A percentile compares a stretch with the other conserved stretches of the same genome.
Conservation (phyloP, 371 early-diverging fungal species). For the Rhizopus sp. region DNA sequence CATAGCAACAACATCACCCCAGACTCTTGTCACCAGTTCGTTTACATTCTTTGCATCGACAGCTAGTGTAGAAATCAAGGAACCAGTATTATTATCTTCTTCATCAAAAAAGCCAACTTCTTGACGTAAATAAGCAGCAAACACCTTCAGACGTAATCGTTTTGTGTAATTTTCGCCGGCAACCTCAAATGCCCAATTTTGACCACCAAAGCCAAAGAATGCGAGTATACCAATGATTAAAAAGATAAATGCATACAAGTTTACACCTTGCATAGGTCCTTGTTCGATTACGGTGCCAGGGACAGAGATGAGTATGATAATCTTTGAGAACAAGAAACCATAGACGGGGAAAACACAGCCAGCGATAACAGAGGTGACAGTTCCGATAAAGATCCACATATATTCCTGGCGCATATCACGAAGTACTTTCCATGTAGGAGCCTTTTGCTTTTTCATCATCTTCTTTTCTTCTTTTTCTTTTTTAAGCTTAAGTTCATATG, state of each 20-base stretch:
- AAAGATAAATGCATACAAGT: conserved; percentile 78
- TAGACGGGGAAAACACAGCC: conserved; percentile 51
- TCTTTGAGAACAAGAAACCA: conserved; percentile 13
- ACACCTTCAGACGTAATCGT: conserved; percentile 53
- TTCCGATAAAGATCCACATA: conserved; percentile 36
- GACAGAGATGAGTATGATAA: conserved; percentile 8
- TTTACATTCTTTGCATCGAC: conserved; percentile 71
- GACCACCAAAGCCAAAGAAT: conserved; percentile 40
- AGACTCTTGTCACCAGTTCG: conserved; percentile 62
- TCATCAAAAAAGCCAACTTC: conserved; percentile 87
- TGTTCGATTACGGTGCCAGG: conserved; percentile 28
- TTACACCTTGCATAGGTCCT: conserved; percentile 49
- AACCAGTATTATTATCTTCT: conserved; percentile 75
- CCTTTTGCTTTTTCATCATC: conserved; percentile 38
- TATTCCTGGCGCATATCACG: conserved; percentile 39
- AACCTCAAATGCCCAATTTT: conserved; percentile 36
- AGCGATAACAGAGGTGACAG: conserved; percentile 50
- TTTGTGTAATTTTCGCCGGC: conserved; percentile 57
- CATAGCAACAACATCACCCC: conserved; percentile 56
- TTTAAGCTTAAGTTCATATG: conserved; percentile 34
- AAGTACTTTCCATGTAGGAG: conserved; percentile 44
- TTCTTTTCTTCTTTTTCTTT: conserved; percentile 46
- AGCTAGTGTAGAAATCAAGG: conserved; percentile 76
- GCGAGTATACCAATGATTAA: conserved; percentile 50
- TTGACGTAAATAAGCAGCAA: conserved; percentile 67